Conservation (phyloP, 1,139 yeast species). For the Wickerhamomyces sp. region DNA sequence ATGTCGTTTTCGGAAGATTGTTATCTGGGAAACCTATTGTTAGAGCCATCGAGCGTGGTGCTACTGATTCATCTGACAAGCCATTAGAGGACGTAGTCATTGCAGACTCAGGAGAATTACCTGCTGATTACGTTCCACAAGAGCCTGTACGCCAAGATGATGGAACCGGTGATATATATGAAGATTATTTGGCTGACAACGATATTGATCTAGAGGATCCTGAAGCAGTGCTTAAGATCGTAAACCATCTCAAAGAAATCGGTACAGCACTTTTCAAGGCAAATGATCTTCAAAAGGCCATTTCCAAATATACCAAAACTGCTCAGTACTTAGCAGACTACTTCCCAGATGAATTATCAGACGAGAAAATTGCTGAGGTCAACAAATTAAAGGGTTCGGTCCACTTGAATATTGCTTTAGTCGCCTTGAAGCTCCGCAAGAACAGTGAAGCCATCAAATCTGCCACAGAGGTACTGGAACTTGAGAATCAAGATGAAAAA, state of each 20-base stretch:
- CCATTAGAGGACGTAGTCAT: conserved; percentile 66
- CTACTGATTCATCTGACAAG: conserved; percentile 58
- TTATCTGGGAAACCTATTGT: conserved; percentile 78
- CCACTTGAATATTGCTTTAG: conserved; percentile 69
- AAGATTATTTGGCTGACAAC: conserved; percentile 73
- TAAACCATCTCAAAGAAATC: conserved; percentile 62
- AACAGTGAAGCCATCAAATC: conserved; percentile 54
- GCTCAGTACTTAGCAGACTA: conserved; percentile 63
- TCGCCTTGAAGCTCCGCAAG: conserved; percentile 61
- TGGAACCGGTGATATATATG: conserved; percentile 83
- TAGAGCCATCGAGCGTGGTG: conserved; percentile 67
- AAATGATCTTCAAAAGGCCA: conserved; percentile 53
- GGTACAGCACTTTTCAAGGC: conserved; percentile 75
- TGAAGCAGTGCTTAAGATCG: conserved; percentile 63
- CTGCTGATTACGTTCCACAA: conserved; percentile 49
- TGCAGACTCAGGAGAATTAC: conserved; percentile 75
- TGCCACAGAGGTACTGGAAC: conserved; percentile 63
- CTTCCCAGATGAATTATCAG: conserved; percentile 65
- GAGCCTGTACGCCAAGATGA: conserved; percentile 50
- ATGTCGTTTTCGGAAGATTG: conserved; percentile 93
- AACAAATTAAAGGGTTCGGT: conserved; percentile 57
- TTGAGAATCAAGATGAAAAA: conserved; percentile 57
- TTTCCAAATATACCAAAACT: conserved; percentile 69
- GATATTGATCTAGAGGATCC: conserved; percentile 58
- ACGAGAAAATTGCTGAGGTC: conserved; percentile 43